phyloP scores from a whole-genome alignment of 345 rosid genomes.

The Citropsis articulata region DNA sequence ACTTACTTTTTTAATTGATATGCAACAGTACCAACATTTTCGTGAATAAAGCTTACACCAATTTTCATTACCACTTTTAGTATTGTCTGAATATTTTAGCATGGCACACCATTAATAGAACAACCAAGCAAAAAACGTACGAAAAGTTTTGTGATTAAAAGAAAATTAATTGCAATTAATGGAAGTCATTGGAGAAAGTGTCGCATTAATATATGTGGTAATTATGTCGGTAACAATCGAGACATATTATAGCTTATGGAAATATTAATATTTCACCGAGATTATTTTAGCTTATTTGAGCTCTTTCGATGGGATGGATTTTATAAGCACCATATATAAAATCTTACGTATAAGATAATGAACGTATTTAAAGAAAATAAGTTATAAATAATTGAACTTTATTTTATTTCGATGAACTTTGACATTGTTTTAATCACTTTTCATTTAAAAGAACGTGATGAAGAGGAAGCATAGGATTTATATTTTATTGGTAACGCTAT shows the following conservation, averaged over 20 bases:
- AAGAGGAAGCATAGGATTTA: no score
- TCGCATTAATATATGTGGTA: not conserved
- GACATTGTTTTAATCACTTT: no score
- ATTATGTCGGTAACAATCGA: not conserved
- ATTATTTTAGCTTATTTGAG: not conserved
- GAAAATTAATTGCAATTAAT: not conserved
- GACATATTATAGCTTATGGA: not conserved
- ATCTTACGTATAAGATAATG: no score
- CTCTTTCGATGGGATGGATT: not conserved
- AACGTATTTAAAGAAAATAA: no score
- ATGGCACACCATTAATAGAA: not conserved
- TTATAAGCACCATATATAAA: no score
- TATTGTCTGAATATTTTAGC: no score
- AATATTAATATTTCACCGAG: not conserved
- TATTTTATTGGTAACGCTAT: no score
- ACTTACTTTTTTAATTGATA: no score
- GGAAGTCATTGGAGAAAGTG: not conserved
- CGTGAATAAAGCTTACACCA: rapidly evolving
- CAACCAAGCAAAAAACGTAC: not conserved
- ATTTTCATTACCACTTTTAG: not conserved
- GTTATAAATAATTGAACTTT: no score
- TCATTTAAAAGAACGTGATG: no score
- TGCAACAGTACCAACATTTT: not conserved
- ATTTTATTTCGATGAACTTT: no score
- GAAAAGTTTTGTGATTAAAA: not conserved